Conservation (phyloP, 73 alveolate genomes). For the Paramecium octaurelia region DNA sequence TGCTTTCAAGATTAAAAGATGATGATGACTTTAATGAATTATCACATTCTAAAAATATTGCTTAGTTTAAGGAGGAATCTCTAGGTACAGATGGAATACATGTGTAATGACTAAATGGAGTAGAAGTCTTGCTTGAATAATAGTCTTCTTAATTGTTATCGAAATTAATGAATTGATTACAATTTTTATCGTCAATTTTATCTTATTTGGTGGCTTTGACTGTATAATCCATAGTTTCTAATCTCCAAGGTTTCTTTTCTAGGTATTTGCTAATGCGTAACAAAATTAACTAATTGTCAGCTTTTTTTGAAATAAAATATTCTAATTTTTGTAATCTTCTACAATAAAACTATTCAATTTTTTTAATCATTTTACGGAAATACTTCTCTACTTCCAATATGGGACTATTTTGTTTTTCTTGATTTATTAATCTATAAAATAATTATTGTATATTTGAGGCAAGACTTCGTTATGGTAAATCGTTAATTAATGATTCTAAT, state of each 20-base stretch:
- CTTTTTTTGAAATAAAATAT: not conserved
- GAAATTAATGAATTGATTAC: slow-evolving; percentile 25
- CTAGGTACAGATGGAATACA: not conserved
- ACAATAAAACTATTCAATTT: slow-evolving; percentile 31
- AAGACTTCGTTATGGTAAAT: slow-evolving; percentile 33
- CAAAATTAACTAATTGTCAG: not conserved
- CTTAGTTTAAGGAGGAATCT: slow-evolving; percentile 26
- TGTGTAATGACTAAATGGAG: slow-evolving; percentile 43
- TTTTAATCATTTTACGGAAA: slow-evolving; percentile 20
- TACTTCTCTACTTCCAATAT: slow-evolving; percentile 10
- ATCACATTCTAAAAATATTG: not conserved
- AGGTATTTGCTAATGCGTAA: not conserved
- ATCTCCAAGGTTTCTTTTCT: slow-evolving; percentile 28
- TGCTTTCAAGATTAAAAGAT: not conserved
- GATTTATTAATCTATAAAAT: not conserved
- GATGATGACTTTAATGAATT: not conserved
- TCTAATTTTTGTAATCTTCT: slow-evolving; percentile 43
- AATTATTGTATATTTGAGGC: not conserved
- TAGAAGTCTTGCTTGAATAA: not conserved
- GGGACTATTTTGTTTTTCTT: not conserved
- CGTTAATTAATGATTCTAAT: slow-evolving; percentile 28
- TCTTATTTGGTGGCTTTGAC: not conserved
- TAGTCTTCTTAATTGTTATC: not conserved
- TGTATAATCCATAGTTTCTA: slow-evolving; percentile 13
- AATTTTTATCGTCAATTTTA: slow-evolving; percentile 33